Base-by-base conservation (phyloP, 176 grass and related monocot genomes). In the Alopecurus myosuroides region DNA sequence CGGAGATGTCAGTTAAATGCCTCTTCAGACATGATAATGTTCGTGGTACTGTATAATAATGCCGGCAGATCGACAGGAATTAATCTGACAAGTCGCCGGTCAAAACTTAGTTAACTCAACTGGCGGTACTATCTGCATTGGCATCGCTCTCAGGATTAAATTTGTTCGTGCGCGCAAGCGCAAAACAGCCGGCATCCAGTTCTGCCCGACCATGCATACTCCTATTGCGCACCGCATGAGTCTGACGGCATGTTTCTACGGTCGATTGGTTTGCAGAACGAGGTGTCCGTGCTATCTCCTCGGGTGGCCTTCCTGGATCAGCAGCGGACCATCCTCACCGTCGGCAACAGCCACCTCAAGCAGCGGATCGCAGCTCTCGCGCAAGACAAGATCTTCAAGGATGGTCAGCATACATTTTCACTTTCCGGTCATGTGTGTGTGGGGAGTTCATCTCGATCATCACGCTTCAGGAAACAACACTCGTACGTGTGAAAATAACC, bases 261-360 rank as follows among this genome's bases (percentile, higher is more conserved):
- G 60, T 23, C n/a, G 50, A 13, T 39, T 19, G 31, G 10, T 29
- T 29, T 42, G 83, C 76, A 97, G 97, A 99, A 87, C 46, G 86
- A 94, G 77, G 91, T 99, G 17, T 92, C 94, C 2, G 88, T 89
- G n/a, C 82, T 99, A 60, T 99, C 97, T 74, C 97, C 97, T 1
- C 85, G 92, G 60, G 94, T 99, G 61, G 94, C 88, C 0, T 99
- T 97, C 33, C 88, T 99, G 28, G 97, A 99, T 73, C 97, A 94
- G 81, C 97, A 99, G 81, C 84, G 97, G 25, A 92, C 97, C 23
- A 81, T 99, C 25, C 93, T 99, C 48, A 94, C 88, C 25, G 92
- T 99, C 61, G 97, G 97, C 73, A 99, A 99, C 31, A 97, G 94
- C 89, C 97, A 97, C 94, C 94, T 99, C 79, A 99, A 94, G 84